Conservation (phyloP, 768 basidiomycete species). For the Phlegmacium glaucopus region DNA sequence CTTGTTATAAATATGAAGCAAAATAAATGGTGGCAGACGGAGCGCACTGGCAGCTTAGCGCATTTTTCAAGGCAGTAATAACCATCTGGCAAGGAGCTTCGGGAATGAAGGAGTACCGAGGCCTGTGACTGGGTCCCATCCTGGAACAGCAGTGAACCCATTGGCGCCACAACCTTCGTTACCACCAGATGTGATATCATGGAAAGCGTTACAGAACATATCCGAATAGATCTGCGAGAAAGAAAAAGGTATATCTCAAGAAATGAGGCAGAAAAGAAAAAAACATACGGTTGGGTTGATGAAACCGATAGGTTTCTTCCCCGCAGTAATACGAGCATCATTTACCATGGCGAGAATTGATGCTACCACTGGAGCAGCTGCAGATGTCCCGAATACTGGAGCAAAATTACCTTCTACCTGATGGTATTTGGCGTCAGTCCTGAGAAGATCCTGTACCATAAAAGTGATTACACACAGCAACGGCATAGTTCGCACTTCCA, state of each 20-base stretch:
- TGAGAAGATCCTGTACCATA: neutral
- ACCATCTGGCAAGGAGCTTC: conserved; percentile 31
- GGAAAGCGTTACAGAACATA: conserved; percentile 37
- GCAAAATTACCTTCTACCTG: conserved; percentile 35
- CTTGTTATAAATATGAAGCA: too few species aligned
- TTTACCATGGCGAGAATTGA: conserved; percentile 49
- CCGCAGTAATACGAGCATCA: conserved; percentile 41
- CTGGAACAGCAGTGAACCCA: conserved; percentile 31
- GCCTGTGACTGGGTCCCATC: conserved; percentile 48
- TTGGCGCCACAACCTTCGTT: conserved; percentile 43
- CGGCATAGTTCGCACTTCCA: conserved; percentile 39
- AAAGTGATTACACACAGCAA: conserved; percentile 26
- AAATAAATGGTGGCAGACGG: too few species aligned
- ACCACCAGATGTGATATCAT: conserved; percentile 44
- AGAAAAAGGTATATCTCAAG: neutral
- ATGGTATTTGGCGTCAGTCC: neutral
- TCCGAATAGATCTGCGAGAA: conserved; percentile 39
- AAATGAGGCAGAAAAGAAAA: conserved; percentile 8
- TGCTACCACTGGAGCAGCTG: conserved; percentile 44
- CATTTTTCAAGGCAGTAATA: conserved; percentile 18
- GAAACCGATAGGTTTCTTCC: conserved; percentile 45
- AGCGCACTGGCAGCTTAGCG: neutral
- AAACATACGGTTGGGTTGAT: conserved; percentile 38
- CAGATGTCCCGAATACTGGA: conserved; percentile 46
- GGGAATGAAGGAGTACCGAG: conserved; percentile 45